Percentiles rank a stretch among this genome's conserved stretches.
Conservation (phyloP, 2,329 filamentous ascomycete species). For the Lithohypha guttulata region DNA sequence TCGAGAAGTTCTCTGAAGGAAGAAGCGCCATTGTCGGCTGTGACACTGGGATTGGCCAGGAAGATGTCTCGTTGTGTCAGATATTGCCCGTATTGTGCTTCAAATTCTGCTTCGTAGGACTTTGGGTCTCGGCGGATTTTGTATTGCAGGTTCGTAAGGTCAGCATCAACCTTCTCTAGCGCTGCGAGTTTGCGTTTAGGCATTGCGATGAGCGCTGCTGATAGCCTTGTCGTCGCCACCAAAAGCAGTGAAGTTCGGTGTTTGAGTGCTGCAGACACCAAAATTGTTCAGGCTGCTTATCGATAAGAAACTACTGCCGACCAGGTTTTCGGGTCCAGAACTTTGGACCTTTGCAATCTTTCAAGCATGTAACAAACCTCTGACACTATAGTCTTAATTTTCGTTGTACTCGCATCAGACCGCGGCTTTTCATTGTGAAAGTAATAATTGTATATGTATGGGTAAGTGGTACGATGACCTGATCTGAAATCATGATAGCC, state of each 20-base stretch:
- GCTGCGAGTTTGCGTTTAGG: slow-evolving; percentile 83
- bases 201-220: slow-evolving; percentile 38
- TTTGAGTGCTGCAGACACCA: not conserved
- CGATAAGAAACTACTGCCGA: not conserved
- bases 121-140: slow-evolving; percentile 81
- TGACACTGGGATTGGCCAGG: slow-evolving; percentile 67
- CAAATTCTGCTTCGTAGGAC: slow-evolving; percentile 83
- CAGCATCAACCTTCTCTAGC: slow-evolving; percentile 89
- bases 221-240: not conserved
- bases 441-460: too few species aligned
- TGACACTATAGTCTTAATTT: too few species aligned
- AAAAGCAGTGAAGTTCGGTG: not conserved
- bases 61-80: slow-evolving; percentile 86
- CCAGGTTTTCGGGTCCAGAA: too few species aligned
- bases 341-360: too few species aligned
- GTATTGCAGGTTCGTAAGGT: slow-evolving; percentile 80
- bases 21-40: slow-evolving; percentile 60
- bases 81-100: slow-evolving; percentile 83
- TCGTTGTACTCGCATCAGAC: too few species aligned
- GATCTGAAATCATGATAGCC: too few species aligned
- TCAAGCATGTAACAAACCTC: too few species aligned
- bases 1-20: slow-evolving; percentile 87
- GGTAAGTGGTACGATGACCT: too few species aligned
- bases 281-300: not conserved
- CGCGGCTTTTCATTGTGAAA: too few species aligned